Conservation (phyloP, 371 early-diverging fungal genomes). For the Mucor irregularis region DNA sequence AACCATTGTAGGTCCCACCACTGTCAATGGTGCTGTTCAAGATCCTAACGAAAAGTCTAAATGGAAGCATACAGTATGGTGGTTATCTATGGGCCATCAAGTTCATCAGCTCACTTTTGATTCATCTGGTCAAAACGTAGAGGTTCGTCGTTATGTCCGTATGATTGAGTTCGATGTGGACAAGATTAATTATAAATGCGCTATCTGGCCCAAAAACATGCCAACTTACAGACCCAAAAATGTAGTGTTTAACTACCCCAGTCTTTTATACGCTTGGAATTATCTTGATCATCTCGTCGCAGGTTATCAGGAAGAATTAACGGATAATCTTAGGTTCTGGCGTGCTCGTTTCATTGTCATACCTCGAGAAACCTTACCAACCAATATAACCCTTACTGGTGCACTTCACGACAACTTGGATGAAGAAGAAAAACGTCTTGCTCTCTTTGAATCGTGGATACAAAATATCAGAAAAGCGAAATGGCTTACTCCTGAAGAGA, state of each 20-base stretch:
- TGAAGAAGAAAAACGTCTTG: slow-evolving; percentile 90
- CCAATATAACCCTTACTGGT: slow-evolving; percentile 26
- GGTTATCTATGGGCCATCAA: slow-evolving; percentile 84
- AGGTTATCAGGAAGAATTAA: slow-evolving; percentile 85
- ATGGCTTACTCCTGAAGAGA: slow-evolving; percentile 50
- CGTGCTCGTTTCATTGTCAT: slow-evolving; percentile 89
- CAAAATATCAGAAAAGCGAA: slow-evolving; percentile 72
- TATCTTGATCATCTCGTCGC: slow-evolving; percentile 85
- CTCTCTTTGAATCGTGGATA: slow-evolving; percentile 82
- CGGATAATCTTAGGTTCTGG: slow-evolving; percentile 82
- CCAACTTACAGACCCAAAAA: slow-evolving; percentile 57
- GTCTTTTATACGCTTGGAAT: slow-evolving; percentile 90
- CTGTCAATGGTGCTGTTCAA: slow-evolving; percentile 5
- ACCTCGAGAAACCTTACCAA: slow-evolving; percentile 73
- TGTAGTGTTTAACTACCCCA: slow-evolving; percentile 76
- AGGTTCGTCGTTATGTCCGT: slow-evolving; percentile 88
- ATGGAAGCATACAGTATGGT: slow-evolving; percentile 60
- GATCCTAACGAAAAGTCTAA: slow-evolving; percentile 28
- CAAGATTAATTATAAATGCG: slow-evolving; percentile 73
- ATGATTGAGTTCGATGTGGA: slow-evolving; percentile 60
- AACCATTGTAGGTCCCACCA: not conserved
- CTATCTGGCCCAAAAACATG: slow-evolving; percentile 85
- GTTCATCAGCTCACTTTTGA: slow-evolving; percentile 79
- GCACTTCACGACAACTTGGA: slow-evolving; percentile 62
- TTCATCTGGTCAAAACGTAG: slow-evolving; percentile 72